Conservation (phyloP, 2,329 filamentous ascomycete genomes). For the Knufia fluminis region DNA sequence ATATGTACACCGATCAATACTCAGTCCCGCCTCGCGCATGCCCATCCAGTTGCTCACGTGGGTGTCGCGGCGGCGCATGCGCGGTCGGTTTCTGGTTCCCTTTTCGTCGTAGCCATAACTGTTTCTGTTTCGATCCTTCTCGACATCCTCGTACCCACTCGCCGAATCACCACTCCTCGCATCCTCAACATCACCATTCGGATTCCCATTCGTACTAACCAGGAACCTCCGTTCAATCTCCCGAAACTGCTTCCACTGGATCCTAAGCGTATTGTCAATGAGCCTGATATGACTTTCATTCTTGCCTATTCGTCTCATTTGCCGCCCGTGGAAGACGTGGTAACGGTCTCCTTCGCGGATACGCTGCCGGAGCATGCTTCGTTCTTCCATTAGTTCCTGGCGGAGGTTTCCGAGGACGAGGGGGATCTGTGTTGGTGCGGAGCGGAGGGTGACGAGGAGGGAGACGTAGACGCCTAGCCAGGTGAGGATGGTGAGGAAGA, state of each 20-base stretch:
- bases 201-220: conserved; percentile 11
- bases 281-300: conserved; percentile 7
- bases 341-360: conserved; percentile 17
- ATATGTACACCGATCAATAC: conserved; percentile 14
- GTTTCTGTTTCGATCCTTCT: background rate
- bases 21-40: conserved; percentile 14
- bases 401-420: conserved; percentile 19
- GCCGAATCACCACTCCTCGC: conserved; percentile 14
- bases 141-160: conserved; percentile 5
- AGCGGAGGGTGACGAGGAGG: conserved; percentile 17
- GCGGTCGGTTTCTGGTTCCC: background rate
- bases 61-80: background rate
- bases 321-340: conserved; percentile 12
- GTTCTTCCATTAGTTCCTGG: conserved; percentile 18
- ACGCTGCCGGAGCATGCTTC: conserved; percentile 14
- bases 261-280: conserved; percentile 14
- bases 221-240: conserved; percentile 19
- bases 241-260: conserved; percentile 19
- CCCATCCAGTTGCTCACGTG: conserved; percentile 13
- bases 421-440: conserved; percentile 15
- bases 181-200: background rate
- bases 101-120: background rate
- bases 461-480: conserved; percentile 19
- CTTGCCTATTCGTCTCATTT: conserved; percentile 1
- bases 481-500: conserved; percentile 18